A percentile compares a stretch with the other conserved stretches of the same genome.
These are phyloP conservation scores for Hypoxylon rickii DNA, from an alignment of 495 filamentous ascomycete genomes.

Conservation along the genomic window DNA sequence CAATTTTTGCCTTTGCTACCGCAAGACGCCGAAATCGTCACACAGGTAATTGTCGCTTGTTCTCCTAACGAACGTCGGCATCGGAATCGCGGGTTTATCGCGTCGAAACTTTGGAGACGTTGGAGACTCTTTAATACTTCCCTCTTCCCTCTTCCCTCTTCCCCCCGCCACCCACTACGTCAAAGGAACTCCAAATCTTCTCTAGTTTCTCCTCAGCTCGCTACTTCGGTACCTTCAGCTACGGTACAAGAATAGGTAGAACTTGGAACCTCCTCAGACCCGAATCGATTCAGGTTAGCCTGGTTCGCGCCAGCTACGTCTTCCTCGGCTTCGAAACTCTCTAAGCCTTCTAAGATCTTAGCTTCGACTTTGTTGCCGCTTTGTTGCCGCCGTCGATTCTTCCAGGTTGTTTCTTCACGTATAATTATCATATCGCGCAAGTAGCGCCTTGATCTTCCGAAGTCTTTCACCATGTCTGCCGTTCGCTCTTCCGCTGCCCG, in stretches of 20 bases:
- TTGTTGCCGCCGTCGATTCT: neutral
- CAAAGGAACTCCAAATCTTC: too few relatives aligned
- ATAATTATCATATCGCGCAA: slow-evolving; percentile 27
- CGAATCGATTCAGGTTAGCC: slow-evolving; percentile 12
- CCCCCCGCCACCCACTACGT: neutral
- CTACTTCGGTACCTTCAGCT: too few relatives aligned
- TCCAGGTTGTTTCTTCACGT: neutral
- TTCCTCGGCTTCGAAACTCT: slow-evolving; percentile 18
- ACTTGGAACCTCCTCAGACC: slow-evolving; percentile 10
- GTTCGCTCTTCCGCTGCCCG: slow-evolving; percentile 30
- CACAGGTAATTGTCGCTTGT: too few relatives aligned
- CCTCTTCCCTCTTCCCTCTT: neutral
- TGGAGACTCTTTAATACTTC: too few relatives aligned
- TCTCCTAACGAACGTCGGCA: too few relatives aligned
- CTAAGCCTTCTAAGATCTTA: neutral
- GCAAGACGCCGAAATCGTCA: too few relatives aligned
- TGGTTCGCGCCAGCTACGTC: slow-evolving; percentile 3
- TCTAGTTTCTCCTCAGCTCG: neutral
- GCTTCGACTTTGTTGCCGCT: neutral
- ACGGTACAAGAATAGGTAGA: too few relatives aligned
- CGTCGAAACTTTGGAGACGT: too few relatives aligned
- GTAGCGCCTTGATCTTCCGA: slow-evolving; percentile 5
- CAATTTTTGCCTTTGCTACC: slow-evolving; percentile 30
- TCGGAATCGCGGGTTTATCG: too few relatives aligned
- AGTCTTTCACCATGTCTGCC: slow-evolving; percentile 33